Evolutionary conservation across 2,329 filamentous ascomycete genomes (phyloP).

Genomic region (Hypoxylon sp.): DNA sequence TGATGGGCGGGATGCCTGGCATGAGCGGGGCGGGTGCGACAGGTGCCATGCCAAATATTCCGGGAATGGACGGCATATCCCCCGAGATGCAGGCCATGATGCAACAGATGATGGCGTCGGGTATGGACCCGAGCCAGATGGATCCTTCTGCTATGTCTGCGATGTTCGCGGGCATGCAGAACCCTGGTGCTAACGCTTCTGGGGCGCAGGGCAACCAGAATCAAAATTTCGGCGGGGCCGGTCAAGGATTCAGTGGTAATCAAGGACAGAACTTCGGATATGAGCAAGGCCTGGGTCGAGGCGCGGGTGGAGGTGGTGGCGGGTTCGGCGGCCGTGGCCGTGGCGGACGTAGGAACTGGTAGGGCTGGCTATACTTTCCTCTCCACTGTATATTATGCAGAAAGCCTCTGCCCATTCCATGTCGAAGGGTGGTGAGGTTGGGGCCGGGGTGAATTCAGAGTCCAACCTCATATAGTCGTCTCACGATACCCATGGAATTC

Average conservation of each 20-base stretch:
- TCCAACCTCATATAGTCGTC: conserved; percentile 2
- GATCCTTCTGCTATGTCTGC: conserved; percentile 69
- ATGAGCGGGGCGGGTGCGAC: conserved; percentile 53
- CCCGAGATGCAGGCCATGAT: conserved; percentile 77
- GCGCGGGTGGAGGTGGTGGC: conserved; percentile 48
- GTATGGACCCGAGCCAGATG: conserved; percentile 76
- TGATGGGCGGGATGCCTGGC: conserved; percentile 69
- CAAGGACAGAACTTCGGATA: conserved; percentile 65
- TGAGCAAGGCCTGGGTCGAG: conserved; percentile 52
- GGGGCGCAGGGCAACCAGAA: conserved; percentile 64
- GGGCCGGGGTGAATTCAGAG: neutral
- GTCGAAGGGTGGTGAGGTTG: neutral
- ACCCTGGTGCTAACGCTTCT: conserved; percentile 56
- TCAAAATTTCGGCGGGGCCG: conserved; percentile 64
- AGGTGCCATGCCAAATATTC: conserved; percentile 58
- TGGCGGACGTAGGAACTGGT: conserved; percentile 52
- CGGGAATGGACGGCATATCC: conserved; percentile 73
- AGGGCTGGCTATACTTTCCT: conserved; percentile 20
- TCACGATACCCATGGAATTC: conserved; percentile 24
- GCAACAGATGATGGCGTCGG: conserved; percentile 76
- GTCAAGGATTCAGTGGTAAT: conserved; percentile 63
- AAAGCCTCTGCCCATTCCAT: neutral
- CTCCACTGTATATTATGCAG: conserved; percentile 1
- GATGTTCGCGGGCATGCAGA: conserved; percentile 72
- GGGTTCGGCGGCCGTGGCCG: conserved; percentile 50